Evolutionary conservation across 2,329 filamentous ascomycete genomes (phyloP).

Genomic region (Calonectria naviculata): DNA sequence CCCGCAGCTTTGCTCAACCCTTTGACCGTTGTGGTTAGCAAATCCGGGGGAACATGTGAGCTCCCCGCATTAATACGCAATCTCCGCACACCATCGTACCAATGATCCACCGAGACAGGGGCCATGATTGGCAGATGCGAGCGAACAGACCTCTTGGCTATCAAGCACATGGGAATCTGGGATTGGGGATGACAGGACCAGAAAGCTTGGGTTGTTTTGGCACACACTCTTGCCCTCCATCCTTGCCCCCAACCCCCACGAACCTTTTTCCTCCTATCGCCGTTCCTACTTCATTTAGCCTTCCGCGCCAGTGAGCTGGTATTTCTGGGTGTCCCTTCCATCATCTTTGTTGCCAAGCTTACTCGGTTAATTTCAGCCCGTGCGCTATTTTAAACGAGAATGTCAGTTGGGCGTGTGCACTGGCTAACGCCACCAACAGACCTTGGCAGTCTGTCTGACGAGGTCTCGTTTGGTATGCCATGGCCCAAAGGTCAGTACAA

Average conservation of each 20-base stretch:
- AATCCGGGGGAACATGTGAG: constrained; percentile 10
- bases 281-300: background rate
- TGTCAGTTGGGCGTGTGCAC: constrained; percentile 19
- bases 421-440: constrained; percentile 18
- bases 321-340: background rate
- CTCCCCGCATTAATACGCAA: constrained; percentile 1
- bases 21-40: background rate
- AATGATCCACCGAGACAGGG: constrained; percentile 6
- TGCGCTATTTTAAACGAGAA: constrained; percentile 9
- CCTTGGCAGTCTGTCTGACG: constrained; percentile 11
- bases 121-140: background rate
- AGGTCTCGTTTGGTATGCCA: constrained; percentile 30
- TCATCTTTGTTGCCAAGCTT: background rate
- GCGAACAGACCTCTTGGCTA: background rate
- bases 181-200: background rate
- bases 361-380: background rate
- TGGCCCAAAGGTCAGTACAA: constrained; percentile 27
- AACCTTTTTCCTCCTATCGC: background rate
- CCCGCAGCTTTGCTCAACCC: background rate
- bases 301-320: constrained; percentile 6
- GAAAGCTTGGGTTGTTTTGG: background rate
- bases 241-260: constrained; percentile 1
- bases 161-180: background rate
- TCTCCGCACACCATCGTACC: constrained; percentile 1
- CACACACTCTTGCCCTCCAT: background rate